phyloP scores from a whole-genome alignment of 2,329 filamentous ascomycete species.

The Trichoderma sp. region DNA sequence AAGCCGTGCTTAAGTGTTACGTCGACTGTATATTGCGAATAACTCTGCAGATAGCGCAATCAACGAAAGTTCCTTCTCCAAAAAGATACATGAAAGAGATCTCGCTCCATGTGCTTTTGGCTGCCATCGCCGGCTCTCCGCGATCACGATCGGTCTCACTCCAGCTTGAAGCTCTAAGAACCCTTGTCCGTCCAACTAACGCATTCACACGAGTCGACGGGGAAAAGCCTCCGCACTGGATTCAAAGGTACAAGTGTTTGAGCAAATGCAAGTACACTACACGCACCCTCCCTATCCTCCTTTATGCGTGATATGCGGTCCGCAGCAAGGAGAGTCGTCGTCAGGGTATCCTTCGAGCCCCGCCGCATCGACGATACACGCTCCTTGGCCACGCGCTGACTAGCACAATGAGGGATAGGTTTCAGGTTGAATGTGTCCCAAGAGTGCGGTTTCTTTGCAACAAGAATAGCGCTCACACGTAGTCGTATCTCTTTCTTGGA shows the following conservation, averaged over 20 bases:
- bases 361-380: neutral
- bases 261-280: conserved; percentile 7
- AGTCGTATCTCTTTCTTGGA: neutral
- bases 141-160: neutral
- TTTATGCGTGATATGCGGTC: neutral
- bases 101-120: neutral
- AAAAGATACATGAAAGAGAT: neutral
- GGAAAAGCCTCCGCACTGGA: neutral
- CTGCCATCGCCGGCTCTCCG: neutral
- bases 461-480: neutral
- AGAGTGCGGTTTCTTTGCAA: neutral
- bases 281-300: conserved; percentile 1
- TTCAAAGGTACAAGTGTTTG: neutral
- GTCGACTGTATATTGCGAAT: neutral
- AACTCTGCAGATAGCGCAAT: neutral
- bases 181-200: neutral
- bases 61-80: neutral
- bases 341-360: neutral
- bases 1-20: neutral
- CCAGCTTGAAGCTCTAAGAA: neutral
- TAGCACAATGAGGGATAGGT: neutral
- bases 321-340: neutral
- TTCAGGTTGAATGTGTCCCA: neutral
- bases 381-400: neutral
- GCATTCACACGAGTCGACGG: neutral